phyloP scores from a whole-genome alignment of 179 eudicot genomes.

The Beta corolliflora region DNA sequence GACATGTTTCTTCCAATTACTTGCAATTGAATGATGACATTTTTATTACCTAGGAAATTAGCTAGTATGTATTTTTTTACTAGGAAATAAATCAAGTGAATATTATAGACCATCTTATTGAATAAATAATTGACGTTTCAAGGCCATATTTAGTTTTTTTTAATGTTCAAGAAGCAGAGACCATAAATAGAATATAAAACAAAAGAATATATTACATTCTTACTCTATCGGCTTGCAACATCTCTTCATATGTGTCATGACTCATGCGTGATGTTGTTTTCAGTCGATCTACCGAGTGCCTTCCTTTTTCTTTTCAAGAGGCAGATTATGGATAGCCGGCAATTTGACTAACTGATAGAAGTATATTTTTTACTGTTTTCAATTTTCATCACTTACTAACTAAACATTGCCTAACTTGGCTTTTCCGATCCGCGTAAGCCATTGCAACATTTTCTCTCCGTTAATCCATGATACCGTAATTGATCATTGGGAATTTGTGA shows the following conservation, averaged over 20 bases:
- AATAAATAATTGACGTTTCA: no score
- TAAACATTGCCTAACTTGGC: background rate
- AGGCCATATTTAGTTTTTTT: no score
- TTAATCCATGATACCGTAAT: background rate
- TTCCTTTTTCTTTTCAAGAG: background rate
- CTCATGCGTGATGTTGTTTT: background rate
- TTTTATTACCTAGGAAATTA: no score
- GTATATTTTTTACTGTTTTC: no score
- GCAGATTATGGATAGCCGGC: background rate
- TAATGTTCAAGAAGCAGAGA: background rate
- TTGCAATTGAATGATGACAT: no score
- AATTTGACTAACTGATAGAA: background rate
- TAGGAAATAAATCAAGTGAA: no score
- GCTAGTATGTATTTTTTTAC: no score
- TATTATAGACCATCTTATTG: no score
- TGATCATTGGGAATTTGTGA: background rate
- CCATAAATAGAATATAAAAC: background rate
- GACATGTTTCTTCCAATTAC: no score
- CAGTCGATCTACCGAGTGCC: background rate
- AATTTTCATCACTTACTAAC: background rate
- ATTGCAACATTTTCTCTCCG: background rate
- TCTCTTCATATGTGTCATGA: background rate
- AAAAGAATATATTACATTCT: background rate
- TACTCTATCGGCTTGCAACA: background rate
- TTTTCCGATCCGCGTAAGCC: background rate